Percentiles rank a stretch among this genome's conserved stretches.
These are phyloP conservation scores for Paragyromitra xinjiangensis DNA, from an alignment of 495 filamentous ascomycete species.

Conservation along the genomic window DNA sequence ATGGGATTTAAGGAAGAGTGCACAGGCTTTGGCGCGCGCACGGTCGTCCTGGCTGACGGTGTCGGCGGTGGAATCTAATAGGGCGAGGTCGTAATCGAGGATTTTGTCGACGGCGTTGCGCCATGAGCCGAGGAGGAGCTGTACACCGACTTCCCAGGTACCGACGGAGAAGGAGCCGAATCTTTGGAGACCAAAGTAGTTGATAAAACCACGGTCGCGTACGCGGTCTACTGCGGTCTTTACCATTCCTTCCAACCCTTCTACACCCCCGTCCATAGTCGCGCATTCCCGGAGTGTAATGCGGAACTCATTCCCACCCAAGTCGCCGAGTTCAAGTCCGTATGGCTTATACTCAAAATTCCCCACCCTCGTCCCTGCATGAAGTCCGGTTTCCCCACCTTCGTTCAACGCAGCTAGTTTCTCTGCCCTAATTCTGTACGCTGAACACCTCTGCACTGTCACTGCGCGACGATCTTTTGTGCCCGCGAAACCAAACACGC, in stretches of 20 bases:
- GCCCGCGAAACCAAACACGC: constrained; percentile 83
- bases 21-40: constrained; percentile 76
- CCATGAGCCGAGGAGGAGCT: constrained; percentile 82
- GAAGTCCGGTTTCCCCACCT: constrained; percentile 59
- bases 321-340: constrained; percentile 80
- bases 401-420: constrained; percentile 71
- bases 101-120: constrained; percentile 79
- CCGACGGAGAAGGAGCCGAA: constrained; percentile 85
- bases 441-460: constrained; percentile 84
- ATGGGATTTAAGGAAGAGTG: constrained; percentile 71
- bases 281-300: constrained; percentile 84
- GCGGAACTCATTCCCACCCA: constrained; percentile 87
- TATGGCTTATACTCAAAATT: constrained; percentile 77
- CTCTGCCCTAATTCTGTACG: constrained; percentile 70
- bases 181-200: constrained; percentile 94
- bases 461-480: constrained; percentile 93
- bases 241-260: constrained; percentile 64
- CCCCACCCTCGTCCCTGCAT: constrained; percentile 71
- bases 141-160: constrained; percentile 82
- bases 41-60: constrained; percentile 75
- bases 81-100: constrained; percentile 69
- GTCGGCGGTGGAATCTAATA: constrained; percentile 60
- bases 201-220: constrained; percentile 79
- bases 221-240: constrained; percentile 66
- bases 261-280: constrained; percentile 58